A percentile compares a stretch with the other conserved stretches of the same genome.
These are phyloP conservation scores for Rhododendron vialii DNA, from an alignment of 148 eudicot genomes.

Conservation along the genomic window DNA sequence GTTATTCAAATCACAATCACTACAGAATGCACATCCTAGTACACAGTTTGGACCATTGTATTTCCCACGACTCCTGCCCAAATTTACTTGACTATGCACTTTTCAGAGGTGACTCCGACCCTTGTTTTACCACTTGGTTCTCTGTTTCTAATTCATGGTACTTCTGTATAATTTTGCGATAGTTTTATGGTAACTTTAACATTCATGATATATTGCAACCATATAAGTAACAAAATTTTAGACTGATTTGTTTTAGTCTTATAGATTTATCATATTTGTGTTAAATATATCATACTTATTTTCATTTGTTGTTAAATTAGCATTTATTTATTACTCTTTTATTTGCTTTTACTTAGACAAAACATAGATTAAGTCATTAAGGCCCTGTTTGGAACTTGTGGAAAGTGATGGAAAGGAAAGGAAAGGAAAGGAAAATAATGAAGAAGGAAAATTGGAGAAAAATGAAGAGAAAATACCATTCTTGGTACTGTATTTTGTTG, in stretches of 20 bases:
- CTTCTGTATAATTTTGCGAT: not conserved
- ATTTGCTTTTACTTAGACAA: not conserved
- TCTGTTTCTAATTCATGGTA: not conserved
- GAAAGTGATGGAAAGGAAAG: not conserved
- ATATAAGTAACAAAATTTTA: not conserved
- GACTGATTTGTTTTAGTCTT: too few relatives aligned
- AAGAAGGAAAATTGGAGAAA: not conserved
- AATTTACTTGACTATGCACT: not conserved
- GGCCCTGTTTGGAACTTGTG: not conserved
- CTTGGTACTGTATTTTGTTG: not conserved
- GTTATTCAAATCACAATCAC: not conserved
- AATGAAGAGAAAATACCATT: not conserved
- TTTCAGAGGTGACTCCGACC: not conserved
- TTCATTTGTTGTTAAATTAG: not conserved
- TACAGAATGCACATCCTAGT: not conserved
- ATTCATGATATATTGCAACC: not conserved
- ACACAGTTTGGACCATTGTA: not conserved
- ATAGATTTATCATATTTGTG: not conserved
- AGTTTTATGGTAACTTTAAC: not conserved
- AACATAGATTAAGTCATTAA: not conserved
- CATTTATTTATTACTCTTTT: not conserved
- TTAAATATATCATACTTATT: not conserved
- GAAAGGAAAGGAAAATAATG: not conserved
- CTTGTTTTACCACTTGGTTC: not conserved
- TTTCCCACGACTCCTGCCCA: not conserved